Percentiles rank a stretch among this genome's conserved stretches.
Evolutionary conservation across 2,329 filamentous ascomycete species (phyloP).

Genomic region (Diaporthe humulicola): DNA sequence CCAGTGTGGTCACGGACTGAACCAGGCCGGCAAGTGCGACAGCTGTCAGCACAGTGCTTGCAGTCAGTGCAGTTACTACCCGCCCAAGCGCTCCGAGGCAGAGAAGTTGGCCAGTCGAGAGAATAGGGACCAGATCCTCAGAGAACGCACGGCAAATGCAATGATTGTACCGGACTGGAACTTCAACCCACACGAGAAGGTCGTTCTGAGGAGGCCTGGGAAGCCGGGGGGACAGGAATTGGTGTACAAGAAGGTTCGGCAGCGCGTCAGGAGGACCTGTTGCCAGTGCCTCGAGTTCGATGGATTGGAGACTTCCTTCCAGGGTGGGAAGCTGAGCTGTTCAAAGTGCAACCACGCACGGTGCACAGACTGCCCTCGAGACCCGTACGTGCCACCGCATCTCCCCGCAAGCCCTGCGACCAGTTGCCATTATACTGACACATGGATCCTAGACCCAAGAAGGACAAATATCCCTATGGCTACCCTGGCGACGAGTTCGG

Average conservation of each 20-base stretch:
- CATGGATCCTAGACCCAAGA: slow-evolving; percentile 67
- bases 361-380: slow-evolving; percentile 84
- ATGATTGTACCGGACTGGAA: slow-evolving; percentile 66
- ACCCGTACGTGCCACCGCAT: slow-evolving; percentile 72
- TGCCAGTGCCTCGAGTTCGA: slow-evolving; percentile 70
- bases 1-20: slow-evolving; percentile 66
- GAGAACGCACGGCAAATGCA: slow-evolving; percentile 70
- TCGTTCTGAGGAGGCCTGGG: slow-evolving; percentile 73
- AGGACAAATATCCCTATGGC: slow-evolving; percentile 76
- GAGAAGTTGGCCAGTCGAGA: slow-evolving; percentile 67
- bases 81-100: slow-evolving; percentile 72
- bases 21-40: slow-evolving; percentile 77
- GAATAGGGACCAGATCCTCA: slow-evolving; percentile 61
- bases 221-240: slow-evolving; percentile 75
- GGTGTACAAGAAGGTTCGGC: slow-evolving; percentile 77
- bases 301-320: slow-evolving; percentile 67
- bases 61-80: slow-evolving; percentile 83
- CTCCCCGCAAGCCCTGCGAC: not conserved
- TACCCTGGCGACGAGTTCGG: slow-evolving; percentile 77
- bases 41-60: slow-evolving; percentile 88
- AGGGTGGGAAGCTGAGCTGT: slow-evolving; percentile 72
- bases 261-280: slow-evolving; percentile 81
- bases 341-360: slow-evolving; percentile 77
- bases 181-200: slow-evolving; percentile 59
- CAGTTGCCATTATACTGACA: slow-evolving; percentile 37